A percentile compares a stretch with the other conserved stretches of the same genome.
Conservation (phyloP, 352 stramenopile species). For the Globisporangium parvum region DNA sequence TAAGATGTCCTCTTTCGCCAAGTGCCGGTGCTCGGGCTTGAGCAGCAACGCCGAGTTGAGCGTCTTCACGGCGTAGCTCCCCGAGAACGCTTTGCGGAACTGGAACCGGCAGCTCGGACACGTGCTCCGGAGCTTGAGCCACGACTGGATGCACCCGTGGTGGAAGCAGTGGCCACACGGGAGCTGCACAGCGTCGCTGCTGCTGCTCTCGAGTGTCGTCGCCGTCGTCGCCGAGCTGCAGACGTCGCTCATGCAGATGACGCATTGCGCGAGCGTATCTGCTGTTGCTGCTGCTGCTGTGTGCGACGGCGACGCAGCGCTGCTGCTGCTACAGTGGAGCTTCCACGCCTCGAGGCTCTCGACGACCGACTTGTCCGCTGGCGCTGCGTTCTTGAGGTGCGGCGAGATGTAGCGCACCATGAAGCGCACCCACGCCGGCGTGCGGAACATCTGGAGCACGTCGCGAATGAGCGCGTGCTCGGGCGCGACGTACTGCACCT, state of each 20-base stretch:
- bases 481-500: conserved; percentile 75
- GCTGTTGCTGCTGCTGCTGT: neutral
- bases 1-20: conserved; percentile 54
- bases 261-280: conserved; percentile 31
- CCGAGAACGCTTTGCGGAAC: conserved; percentile 77
- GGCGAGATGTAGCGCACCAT: conserved; percentile 84
- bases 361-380: conserved; percentile 63
- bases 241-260: conserved; percentile 91
- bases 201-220: conserved; percentile 12
- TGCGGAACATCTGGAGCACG: conserved; percentile 80
- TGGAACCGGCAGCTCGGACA: conserved; percentile 94
- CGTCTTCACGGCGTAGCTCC: conserved; percentile 72
- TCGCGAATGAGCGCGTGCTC: conserved; percentile 54
- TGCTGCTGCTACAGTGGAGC: neutral
- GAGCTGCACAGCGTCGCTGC: conserved; percentile 64
- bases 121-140: conserved; percentile 89
- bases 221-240: neutral
- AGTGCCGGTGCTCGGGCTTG: conserved; percentile 47
- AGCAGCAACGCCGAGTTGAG: conserved; percentile 76
- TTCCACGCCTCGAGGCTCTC: conserved; percentile 35
- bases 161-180: conserved; percentile 94
- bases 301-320: neutral
- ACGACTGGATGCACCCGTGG: conserved; percentile 88
- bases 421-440: conserved; percentile 75
- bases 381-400: conserved; percentile 76